Percentiles rank a stretch among this genome's conserved stretches.
Evolutionary conservation across 768 basidiomycete genomes (phyloP).

Genomic region (Tremella mesenterica): DNA sequence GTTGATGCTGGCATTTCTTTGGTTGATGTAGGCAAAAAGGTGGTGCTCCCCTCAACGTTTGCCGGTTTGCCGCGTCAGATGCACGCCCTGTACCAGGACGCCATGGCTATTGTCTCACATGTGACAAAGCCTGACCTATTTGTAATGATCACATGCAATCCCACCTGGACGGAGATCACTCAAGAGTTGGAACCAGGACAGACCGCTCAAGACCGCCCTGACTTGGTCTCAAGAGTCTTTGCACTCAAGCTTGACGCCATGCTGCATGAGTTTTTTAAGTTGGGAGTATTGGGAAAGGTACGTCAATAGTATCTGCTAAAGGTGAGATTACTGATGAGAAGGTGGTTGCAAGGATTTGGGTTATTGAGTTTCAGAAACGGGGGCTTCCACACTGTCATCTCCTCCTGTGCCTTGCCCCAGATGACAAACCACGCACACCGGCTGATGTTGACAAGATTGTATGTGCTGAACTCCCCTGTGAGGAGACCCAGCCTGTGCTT

Average conservation of each 20-base stretch:
- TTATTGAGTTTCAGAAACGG: conserved; percentile 56
- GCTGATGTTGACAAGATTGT: neutral
- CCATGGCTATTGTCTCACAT: conserved; percentile 18
- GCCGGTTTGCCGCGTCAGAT: conserved; percentile 8
- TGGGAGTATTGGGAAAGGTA: conserved; percentile 21
- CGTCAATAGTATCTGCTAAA: too few species aligned
- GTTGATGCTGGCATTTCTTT: neutral
- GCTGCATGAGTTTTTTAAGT: neutral
- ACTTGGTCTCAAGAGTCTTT: neutral
- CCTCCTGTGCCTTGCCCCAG: conserved; percentile 46
- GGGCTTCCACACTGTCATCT: conserved; percentile 55
- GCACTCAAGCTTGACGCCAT: neutral
- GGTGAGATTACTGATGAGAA: too few species aligned
- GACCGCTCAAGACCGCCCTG: neutral
- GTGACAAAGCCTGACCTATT: conserved; percentile 13
- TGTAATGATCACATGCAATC: conserved; percentile 16
- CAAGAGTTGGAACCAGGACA: neutral
- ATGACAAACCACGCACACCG: neutral
- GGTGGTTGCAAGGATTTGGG: conserved; percentile 49
- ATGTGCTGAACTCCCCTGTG: neutral
- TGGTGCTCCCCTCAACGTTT: conserved; percentile 14
- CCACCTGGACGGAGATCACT: conserved; percentile 15
- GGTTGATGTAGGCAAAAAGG: neutral
- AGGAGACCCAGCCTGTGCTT: conserved; percentile 44
- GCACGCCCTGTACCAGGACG: conserved; percentile 19